Evolutionary conservation across 2,329 filamentous ascomycete species (phyloP).

Genomic region (Verticillium dahliae): DNA sequence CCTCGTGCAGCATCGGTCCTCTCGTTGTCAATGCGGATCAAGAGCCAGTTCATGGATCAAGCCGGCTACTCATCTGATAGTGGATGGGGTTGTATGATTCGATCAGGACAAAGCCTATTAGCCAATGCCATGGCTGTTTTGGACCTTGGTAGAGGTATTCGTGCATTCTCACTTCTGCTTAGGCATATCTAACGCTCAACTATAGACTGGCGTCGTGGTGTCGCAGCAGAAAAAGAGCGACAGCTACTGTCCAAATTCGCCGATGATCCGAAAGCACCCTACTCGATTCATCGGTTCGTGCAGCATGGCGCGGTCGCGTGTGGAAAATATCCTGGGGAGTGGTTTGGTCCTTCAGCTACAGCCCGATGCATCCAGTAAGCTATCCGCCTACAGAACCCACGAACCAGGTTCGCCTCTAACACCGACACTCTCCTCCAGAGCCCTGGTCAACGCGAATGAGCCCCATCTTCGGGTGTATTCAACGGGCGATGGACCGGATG

Average conservation of each 20-base stretch:
- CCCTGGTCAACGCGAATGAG: slow-evolving; percentile 32
- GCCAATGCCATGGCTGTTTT: slow-evolving; percentile 76
- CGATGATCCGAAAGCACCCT: slow-evolving; percentile 78
- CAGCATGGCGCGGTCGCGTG: slow-evolving; percentile 79
- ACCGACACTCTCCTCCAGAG: not conserved
- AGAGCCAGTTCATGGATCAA: slow-evolving; percentile 71
- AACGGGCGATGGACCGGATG: slow-evolving; percentile 82
- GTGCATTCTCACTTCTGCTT: not conserved
- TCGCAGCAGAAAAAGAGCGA: slow-evolving; percentile 53
- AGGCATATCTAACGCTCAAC: not conserved
- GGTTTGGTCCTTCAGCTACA: slow-evolving; percentile 97
- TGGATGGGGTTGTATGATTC: slow-evolving; percentile 98
- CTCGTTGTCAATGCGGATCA: slow-evolving; percentile 78
- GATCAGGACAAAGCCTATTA: slow-evolving; percentile 87
- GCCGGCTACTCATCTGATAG: slow-evolving; percentile 86
- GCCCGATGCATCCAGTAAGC: slow-evolving; percentile 87
- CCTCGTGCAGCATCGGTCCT: slow-evolving; percentile 64
- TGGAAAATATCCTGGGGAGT: slow-evolving; percentile 92
- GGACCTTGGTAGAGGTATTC: slow-evolving; percentile 68
- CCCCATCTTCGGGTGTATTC: slow-evolving; percentile 74
- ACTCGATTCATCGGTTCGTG: slow-evolving; percentile 94
- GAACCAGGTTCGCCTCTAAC: too few species aligned
- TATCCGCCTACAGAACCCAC: not conserved
- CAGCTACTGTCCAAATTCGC: slow-evolving; percentile 75
- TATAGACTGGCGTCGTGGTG: slow-evolving; percentile 67